phyloP scores from a whole-genome alignment of 140 eudicot genomes.

The Oenanthe javanica region DNA sequence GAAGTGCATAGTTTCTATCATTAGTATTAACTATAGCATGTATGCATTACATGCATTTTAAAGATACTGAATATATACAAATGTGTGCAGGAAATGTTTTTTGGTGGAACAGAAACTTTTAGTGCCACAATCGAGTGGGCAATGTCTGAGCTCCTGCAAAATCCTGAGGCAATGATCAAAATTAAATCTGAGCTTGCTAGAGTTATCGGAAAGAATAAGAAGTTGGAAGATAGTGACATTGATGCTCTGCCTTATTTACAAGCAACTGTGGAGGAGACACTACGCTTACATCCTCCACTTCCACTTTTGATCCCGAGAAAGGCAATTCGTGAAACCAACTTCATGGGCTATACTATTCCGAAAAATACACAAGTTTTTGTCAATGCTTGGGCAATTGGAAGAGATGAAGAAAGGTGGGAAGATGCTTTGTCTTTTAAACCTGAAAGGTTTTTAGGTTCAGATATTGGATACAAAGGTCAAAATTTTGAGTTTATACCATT shows the following conservation, averaged over 20 bases:
- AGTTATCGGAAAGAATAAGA: neutral
- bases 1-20: too few species aligned
- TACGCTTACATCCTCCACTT: conserved; percentile 14
- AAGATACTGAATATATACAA: neutral
- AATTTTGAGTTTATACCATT: conserved; percentile 11
- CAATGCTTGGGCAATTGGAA: conserved; percentile 14
- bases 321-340: neutral
- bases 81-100: neutral
- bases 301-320: conserved; percentile 6
- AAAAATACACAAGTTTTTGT: conserved; percentile 10
- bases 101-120: conserved; percentile 3
- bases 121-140: conserved; percentile 10
- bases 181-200: neutral
- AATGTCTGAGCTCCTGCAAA: conserved; percentile 6
- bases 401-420: conserved; percentile 14
- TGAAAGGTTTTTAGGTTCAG: neutral
- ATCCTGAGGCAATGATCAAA: conserved; percentile 8
- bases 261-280: conserved; percentile 8
- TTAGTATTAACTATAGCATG: neutral
- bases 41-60: neutral
- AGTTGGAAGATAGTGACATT: conserved; percentile 1
- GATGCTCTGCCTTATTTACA: conserved; percentile 1
- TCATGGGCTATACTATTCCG: conserved; percentile 7
- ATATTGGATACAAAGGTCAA: neutral
- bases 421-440: neutral